These are phyloP conservation scores for Warburgia ugandensis DNA, from an alignment of 164 flowering plant genomes.

Conservation along the genomic window DNA sequence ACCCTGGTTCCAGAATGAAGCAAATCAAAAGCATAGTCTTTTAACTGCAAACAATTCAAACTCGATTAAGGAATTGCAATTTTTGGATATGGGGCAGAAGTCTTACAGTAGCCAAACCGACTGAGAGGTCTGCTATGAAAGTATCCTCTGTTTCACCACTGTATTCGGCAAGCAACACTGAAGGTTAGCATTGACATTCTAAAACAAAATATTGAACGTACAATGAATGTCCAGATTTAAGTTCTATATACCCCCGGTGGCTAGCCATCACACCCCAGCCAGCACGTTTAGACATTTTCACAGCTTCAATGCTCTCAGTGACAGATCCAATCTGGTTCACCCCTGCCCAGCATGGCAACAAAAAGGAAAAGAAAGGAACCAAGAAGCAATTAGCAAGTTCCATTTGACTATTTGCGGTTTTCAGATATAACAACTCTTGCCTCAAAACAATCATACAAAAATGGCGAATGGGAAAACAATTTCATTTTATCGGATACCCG, in stretches of 20 bases:
- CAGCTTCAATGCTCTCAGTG: slow-evolving; percentile 41
- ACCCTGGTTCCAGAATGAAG: slow-evolving; percentile 30
- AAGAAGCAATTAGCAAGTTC: neutral
- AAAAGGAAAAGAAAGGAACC: neutral
- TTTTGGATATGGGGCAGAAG: no score
- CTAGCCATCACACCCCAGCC: slow-evolving; percentile 45
- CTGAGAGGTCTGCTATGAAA: slow-evolving; percentile 43
- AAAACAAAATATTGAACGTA: neutral
- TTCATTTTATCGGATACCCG: no score
- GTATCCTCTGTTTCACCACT: slow-evolving; percentile 49
- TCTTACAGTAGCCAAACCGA: slow-evolving; percentile 39
- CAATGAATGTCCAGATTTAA: no score
- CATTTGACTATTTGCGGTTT: no score
- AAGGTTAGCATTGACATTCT: neutral
- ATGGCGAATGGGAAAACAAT: no score
- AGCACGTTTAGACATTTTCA: slow-evolving; percentile 34
- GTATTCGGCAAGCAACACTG: slow-evolving; percentile 6
- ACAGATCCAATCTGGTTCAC: slow-evolving; percentile 39
- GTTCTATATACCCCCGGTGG: slow-evolving; percentile 23
- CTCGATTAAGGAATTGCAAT: no score
- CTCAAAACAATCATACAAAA: no score
- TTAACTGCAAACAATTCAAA: no score
- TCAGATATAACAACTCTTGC: no score
- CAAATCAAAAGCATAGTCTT: no score
- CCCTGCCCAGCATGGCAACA: slow-evolving; percentile 12